Percentiles rank a stretch among this genome's conserved stretches.
phyloP scores from a whole-genome alignment of 2,329 filamentous ascomycete genomes.

The Diaporthe vaccinii region DNA sequence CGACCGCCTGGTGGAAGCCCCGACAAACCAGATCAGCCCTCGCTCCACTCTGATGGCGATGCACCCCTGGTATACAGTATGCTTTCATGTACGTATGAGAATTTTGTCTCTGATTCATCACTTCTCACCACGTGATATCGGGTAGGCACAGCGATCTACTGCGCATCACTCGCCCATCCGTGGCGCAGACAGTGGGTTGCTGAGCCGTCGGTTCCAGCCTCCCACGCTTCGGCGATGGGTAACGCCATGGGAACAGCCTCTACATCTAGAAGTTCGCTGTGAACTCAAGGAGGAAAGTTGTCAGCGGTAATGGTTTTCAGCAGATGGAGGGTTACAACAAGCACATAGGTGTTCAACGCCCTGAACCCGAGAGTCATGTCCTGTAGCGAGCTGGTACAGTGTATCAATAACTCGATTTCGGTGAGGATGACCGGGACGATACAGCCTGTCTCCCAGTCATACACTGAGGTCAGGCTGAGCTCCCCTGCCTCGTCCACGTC shows the following conservation, averaged over 20 bases:
- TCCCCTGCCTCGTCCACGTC: conserved; percentile 40
- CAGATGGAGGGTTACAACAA: no score
- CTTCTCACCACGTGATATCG: not conserved
- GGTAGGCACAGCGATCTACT: not conserved
- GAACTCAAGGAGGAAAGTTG: not conserved
- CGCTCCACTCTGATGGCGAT: not conserved
- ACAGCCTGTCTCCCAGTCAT: conserved; percentile 50
- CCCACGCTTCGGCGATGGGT: not conserved
- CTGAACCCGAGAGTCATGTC: not conserved
- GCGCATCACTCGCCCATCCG: not conserved
- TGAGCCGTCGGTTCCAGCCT: not conserved
- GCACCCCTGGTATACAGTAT: not conserved
- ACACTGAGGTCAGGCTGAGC: conserved; percentile 43
- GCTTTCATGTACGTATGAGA: not conserved
- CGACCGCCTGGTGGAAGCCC: not conserved
- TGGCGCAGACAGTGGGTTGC: not conserved
- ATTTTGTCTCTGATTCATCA: not conserved
- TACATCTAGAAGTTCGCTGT: not conserved
- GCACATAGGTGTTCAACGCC: not conserved
- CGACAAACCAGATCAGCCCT: not conserved
- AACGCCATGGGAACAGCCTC: not conserved
- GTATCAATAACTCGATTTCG: not conserved
- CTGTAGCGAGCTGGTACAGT: not conserved
- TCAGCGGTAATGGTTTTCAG: not conserved
- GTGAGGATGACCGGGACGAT: not conserved